Evolutionary conservation across 306 rosid genomes (phyloP), one percentile per base, ranked within the genome.

Genomic region (Luffa acutangula): DNA sequence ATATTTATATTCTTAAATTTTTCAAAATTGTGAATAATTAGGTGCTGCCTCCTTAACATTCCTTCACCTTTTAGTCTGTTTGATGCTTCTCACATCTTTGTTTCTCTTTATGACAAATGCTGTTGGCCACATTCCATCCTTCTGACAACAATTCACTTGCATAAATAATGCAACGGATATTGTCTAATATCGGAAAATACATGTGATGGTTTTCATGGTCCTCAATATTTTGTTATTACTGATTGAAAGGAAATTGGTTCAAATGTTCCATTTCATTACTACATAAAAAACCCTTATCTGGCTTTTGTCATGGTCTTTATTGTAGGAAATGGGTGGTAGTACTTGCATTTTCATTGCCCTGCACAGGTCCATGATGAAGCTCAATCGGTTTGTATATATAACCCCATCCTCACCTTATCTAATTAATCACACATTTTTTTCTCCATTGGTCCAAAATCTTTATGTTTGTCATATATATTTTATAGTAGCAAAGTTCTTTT

Each of bases 281-380:
- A 2, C 75, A 18, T 9, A 2, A 52, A 51, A 75, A 18, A 12
- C 12, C 45, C 33, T 60, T 43, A 64, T 5, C 41, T 56, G 18
- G 53, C 62, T 63, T 36, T 20, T 76, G 31, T 25, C 65, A 84
- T 49, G 46, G 73, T 80, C 66, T 79, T 66, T 70, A 79, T 71
- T 83, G 85, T 90, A 94, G 98, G 97, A 88, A 78, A 80, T 89
- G 81, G 85, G 84, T 82, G 93, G 93, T 58, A 87, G 98, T 87
- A 89, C 84, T 74, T 79, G 89, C 80, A 77, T 88, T 81, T 92
- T 92, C 78, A 82, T 94, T 85, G 97, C 97, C 48, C 89, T 94
- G 76, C 98, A 94, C 74, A 83, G 87, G 72, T 91, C 97, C 82
- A 92, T 94, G 98, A 77, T 89, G 80, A 88, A 86, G 59, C 97